Conservation (phyloP, 768 basidiomycete genomes). For the Lanmaoa rubissima region DNA sequence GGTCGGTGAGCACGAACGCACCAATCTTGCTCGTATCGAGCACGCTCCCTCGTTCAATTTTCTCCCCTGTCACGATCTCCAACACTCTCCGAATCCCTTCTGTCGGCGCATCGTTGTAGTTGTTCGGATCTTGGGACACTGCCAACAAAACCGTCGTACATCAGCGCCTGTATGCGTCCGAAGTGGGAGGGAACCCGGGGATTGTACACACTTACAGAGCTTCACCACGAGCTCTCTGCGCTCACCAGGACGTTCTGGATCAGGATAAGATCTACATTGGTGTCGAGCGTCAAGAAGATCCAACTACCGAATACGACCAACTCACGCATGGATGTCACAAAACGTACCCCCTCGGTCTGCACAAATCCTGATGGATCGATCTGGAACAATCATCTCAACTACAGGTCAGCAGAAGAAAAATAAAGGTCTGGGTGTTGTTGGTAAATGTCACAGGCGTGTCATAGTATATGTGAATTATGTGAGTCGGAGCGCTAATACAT, state of each 20-base stretch:
- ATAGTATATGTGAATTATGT: too few relatives aligned
- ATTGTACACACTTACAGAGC: constrained; percentile 51
- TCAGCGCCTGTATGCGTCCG: not conserved
- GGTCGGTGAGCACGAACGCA: constrained; percentile 24
- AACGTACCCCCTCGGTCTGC: constrained; percentile 92
- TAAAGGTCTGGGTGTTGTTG: not conserved
- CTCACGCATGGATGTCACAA: constrained; percentile 83
- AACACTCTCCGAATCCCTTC: constrained; percentile 89
- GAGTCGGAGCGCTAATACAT: too few relatives aligned
- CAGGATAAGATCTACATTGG: constrained; percentile 62
- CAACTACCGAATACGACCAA: constrained; percentile 6
- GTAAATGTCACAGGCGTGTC: too few relatives aligned
- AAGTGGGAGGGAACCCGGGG: not conserved
- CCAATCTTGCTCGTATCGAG: constrained; percentile 82
- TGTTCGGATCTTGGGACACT: constrained; percentile 88
- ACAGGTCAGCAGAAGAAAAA: not conserved
- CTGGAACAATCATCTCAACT: constrained; percentile 44
- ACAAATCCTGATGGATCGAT: constrained; percentile 80
- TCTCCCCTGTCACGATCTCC: constrained; percentile 68
- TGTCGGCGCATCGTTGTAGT: constrained; percentile 91
- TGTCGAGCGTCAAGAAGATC: not conserved
- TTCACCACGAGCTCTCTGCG: constrained; percentile 88
- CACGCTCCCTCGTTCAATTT: constrained; percentile 61
- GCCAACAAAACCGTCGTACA: not conserved
- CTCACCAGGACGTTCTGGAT: constrained; percentile 56